These are phyloP conservation scores for Candida xiaguanensis DNA, from an alignment of 805 yeast genomes.

Conservation along the genomic window DNA sequence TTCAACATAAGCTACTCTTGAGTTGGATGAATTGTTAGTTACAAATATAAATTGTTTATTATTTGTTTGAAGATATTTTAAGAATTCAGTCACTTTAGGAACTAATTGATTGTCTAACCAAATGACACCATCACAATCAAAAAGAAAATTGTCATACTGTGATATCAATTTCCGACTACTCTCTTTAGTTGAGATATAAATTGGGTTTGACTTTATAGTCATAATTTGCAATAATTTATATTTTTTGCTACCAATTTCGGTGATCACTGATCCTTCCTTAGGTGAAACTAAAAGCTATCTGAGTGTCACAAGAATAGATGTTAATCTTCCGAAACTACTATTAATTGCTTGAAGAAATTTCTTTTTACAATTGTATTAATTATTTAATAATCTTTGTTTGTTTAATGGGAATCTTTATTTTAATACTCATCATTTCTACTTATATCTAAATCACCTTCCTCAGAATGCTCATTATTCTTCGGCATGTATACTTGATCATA, in stretches of 20 bases:
- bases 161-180: constrained; percentile 20
- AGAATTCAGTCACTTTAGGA: constrained; percentile 28
- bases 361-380: too few species aligned
- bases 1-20: constrained; percentile 27
- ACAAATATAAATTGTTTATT: constrained; percentile 31
- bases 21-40: constrained; percentile 37
- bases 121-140: constrained; percentile 42
- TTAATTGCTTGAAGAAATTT: too few species aligned
- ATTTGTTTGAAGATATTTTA: constrained; percentile 18
- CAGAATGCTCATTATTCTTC: constrained; percentile 5
- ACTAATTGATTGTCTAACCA: constrained; percentile 36
- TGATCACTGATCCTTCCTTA: too few species aligned
- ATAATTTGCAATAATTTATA: too few species aligned
- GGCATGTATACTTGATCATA: constrained; percentile 23
- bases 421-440: constrained; percentile 3
- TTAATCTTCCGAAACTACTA: too few species aligned
- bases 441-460: constrained; percentile 5
- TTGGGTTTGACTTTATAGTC: constrained; percentile 11
- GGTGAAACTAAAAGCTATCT: too few species aligned
- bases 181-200: constrained; percentile 10
- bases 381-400: too few species aligned
- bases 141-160: constrained; percentile 34
- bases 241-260: too few species aligned
- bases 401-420: too few species aligned
- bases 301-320: too few species aligned